Conservation (phyloP, 73 alveolate species). For the Symbiodinium pilosum region DNA sequence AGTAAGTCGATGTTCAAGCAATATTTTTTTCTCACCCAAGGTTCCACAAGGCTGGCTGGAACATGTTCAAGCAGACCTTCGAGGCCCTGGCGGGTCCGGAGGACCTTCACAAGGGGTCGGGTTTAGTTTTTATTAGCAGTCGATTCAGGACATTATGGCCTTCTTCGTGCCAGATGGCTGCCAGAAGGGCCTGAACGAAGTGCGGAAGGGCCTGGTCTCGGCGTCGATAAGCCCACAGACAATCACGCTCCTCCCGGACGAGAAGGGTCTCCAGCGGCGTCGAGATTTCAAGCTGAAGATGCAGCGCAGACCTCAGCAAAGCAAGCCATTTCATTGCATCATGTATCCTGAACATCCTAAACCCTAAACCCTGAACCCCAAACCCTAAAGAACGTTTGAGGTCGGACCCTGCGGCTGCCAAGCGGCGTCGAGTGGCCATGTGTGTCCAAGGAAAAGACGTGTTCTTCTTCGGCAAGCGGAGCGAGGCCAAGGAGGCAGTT, state of each 20-base stretch:
- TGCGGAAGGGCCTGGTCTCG: not conserved
- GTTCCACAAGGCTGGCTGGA: not conserved
- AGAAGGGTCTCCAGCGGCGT: not conserved
- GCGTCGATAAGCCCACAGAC: not conserved
- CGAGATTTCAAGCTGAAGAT: not conserved
- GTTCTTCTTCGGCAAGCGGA: not conserved
- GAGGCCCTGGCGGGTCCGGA: not conserved
- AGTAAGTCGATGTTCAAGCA: not conserved
- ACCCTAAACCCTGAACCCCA: no score
- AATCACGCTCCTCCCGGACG: not conserved
- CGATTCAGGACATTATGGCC: not conserved
- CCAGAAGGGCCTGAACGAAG: not conserved
- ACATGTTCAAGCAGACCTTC: not conserved
- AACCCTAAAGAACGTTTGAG: not conserved
- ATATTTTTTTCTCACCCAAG: not conserved
- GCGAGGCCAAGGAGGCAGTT: not conserved
- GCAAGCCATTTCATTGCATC: not conserved
- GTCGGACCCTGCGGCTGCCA: not conserved
- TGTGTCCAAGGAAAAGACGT: not conserved
- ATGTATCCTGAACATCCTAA: no score
- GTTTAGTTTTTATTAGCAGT: not conserved
- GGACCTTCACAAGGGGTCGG: not conserved
- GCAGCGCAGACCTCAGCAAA: not conserved
- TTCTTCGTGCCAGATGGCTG: not conserved
- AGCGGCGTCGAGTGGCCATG: not conserved